These are phyloP conservation scores for Stagonosporopsis rhizophila DNA, from an alignment of 2,329 filamentous ascomycete genomes.

Conservation along the genomic window DNA sequence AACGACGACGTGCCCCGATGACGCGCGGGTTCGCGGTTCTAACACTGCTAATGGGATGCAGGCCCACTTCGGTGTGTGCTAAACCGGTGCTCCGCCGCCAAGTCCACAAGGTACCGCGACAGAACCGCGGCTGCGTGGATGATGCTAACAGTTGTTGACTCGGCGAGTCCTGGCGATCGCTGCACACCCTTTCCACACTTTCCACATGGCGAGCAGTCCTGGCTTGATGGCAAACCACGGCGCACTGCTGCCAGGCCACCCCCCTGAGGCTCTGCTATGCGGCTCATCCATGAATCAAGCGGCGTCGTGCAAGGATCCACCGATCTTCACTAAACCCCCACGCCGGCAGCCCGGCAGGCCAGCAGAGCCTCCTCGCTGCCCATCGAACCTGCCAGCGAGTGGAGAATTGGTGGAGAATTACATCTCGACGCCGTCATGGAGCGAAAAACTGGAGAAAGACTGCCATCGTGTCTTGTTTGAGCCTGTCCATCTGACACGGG, in stretches of 20 bases:
- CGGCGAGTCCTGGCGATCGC: constrained; percentile 4
- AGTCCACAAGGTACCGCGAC: neutral
- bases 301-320: constrained; percentile 11
- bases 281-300: constrained; percentile 4
- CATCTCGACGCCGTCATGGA: constrained; percentile 19
- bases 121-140: neutral
- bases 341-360: constrained; percentile 12
- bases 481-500: neutral
- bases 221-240: neutral
- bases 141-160: constrained; percentile 10
- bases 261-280: constrained; percentile 1
- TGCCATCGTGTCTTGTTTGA: constrained; percentile 1
- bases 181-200: neutral
- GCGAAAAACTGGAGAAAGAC: constrained; percentile 1
- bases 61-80: constrained; percentile 16
- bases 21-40: constrained; percentile 14
- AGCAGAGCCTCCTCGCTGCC: constrained; percentile 21
- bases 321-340: constrained; percentile 17
- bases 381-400: constrained; percentile 2
- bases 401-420: constrained; percentile 21
- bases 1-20: constrained; percentile 12
- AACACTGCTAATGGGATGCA: constrained; percentile 6
- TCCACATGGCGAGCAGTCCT: neutral
- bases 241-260: neutral
- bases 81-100: constrained; percentile 18